phyloP scores from a whole-genome alignment of 345 rosid species.

The Punica granatum region DNA sequence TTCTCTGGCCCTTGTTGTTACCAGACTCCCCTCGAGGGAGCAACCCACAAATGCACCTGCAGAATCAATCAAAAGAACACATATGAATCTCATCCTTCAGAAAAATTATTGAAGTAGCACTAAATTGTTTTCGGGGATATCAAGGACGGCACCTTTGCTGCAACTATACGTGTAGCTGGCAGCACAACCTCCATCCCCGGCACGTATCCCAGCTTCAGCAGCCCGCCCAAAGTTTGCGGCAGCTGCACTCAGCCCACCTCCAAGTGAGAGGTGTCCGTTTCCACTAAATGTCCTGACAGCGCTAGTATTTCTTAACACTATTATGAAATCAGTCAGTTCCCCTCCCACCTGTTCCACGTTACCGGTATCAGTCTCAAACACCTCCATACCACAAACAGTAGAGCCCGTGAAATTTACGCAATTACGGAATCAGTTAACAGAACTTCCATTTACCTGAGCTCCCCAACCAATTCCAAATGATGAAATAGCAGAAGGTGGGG shows the following conservation, averaged over 20 bases:
- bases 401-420: not conserved
- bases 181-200: conserved; percentile 91
- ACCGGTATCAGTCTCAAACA: not conserved
- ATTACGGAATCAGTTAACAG: not conserved
- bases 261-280: conserved; percentile 70
- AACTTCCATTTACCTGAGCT: conserved; percentile 57
- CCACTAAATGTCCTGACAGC: conserved; percentile 86
- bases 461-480: conserved; percentile 97
- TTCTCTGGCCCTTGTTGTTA: conserved; percentile 62
- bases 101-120: not conserved
- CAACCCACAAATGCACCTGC: conserved; percentile 94
- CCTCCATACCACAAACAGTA: not conserved
- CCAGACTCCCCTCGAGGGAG: conserved; percentile 80
- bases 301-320: conserved; percentile 70
- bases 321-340: conserved; percentile 89
- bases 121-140: not conserved
- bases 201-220: conserved; percentile 81
- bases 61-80: not conserved
- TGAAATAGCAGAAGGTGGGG: conserved; percentile 94
- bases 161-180: conserved; percentile 97
- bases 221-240: conserved; percentile 74
- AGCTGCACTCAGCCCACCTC: conserved; percentile 96
- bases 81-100: not conserved
- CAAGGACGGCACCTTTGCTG: conserved; percentile 63
- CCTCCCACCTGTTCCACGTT: conserved; percentile 69